phyloP scores from a whole-genome alignment of 1,284 basidiomycete species.

The Moniliophthora roreri region DNA sequence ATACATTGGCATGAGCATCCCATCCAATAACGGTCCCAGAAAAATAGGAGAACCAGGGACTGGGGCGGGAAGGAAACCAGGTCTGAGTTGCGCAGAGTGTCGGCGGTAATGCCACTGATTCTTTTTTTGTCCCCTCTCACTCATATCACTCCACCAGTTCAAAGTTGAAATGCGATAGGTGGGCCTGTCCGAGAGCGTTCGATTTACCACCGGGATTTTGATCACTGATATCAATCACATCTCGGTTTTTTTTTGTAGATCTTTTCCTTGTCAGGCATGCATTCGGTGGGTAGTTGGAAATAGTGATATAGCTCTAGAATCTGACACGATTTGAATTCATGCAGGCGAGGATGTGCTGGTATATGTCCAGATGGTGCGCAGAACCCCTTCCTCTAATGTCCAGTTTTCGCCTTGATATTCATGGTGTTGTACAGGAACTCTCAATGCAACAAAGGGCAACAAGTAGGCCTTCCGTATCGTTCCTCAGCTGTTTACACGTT shows the following conservation, averaged over 20 bases:
- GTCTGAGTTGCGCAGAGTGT: slow-evolving; percentile 52
- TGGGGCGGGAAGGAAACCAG: slow-evolving; percentile 21
- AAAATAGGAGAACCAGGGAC: neutral
- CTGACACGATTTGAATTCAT: neutral
- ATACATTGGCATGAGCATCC: no score
- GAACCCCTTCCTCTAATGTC: neutral
- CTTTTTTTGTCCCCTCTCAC: no score
- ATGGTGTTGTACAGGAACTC: slow-evolving; percentile 34
- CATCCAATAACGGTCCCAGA: neutral
- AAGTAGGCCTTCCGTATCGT: slow-evolving; percentile 34
- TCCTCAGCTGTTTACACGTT: slow-evolving; percentile 4
- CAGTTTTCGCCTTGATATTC: neutral
- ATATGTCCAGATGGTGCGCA: slow-evolving; percentile 49
- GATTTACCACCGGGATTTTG: neutral
- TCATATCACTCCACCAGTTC: no score
- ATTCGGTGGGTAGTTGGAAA: slow-evolving; percentile 29
- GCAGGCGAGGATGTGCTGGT: slow-evolving; percentile 47
- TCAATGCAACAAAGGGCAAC: slow-evolving; percentile 55
- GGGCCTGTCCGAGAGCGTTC: neutral
- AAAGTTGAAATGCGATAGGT: slow-evolving; percentile 57
- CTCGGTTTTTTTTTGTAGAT: slow-evolving; percentile 28
- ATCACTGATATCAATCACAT: slow-evolving; percentile 8
- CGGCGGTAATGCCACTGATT: slow-evolving; percentile 34
- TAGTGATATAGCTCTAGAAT: neutral
- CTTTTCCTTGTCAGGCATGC: slow-evolving; percentile 54